Percentiles rank a stretch among this genome's conserved stretches.
Evolutionary conservation across 2,329 filamentous ascomycete genomes (phyloP).

Genomic region (Aspergillus awamori): DNA sequence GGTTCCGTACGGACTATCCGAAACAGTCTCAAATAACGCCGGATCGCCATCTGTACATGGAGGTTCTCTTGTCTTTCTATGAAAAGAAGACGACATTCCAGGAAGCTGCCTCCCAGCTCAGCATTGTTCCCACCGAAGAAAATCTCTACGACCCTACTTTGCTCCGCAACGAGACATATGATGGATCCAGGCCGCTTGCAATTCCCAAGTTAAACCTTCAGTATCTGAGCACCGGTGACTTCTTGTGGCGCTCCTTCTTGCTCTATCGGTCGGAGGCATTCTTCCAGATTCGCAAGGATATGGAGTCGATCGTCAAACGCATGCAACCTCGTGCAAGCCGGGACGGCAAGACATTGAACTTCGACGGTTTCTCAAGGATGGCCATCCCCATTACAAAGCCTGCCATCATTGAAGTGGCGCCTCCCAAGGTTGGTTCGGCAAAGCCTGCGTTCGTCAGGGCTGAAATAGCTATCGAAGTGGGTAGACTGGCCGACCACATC

Average conservation of each 20-base stretch:
- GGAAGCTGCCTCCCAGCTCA: constrained; percentile 71
- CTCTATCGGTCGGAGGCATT: constrained; percentile 90
- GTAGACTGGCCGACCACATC: constrained; percentile 73
- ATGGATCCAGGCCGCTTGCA: constrained; percentile 82
- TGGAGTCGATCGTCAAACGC: constrained; percentile 79
- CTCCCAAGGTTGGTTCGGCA: constrained; percentile 78
- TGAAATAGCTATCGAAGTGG: constrained; percentile 83
- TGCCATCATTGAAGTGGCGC: constrained; percentile 82
- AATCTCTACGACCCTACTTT: constrained; percentile 78
- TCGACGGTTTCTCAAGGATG: constrained; percentile 89
- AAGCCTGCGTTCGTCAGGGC: constrained; percentile 83
- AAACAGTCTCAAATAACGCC: constrained; percentile 67
- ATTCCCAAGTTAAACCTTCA: constrained; percentile 95
- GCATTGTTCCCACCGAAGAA: constrained; percentile 79
- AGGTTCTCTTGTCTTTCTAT: constrained; percentile 73
- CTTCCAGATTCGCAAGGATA: constrained; percentile 88
- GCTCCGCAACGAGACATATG: constrained; percentile 80
- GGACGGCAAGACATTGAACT: constrained; percentile 67
- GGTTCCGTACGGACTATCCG: constrained; percentile 82
- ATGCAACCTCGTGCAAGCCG: constrained; percentile 69
- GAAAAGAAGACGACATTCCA: constrained; percentile 82
- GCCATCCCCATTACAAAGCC: constrained; percentile 83
- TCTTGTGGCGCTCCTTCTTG: constrained; percentile 91
- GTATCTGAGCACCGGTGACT: constrained; percentile 92
- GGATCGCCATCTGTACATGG: constrained; percentile 56